These are phyloP conservation scores for Cardamine resedifolia DNA, from an alignment of 345 rosid genomes.

Conservation along the genomic window DNA sequence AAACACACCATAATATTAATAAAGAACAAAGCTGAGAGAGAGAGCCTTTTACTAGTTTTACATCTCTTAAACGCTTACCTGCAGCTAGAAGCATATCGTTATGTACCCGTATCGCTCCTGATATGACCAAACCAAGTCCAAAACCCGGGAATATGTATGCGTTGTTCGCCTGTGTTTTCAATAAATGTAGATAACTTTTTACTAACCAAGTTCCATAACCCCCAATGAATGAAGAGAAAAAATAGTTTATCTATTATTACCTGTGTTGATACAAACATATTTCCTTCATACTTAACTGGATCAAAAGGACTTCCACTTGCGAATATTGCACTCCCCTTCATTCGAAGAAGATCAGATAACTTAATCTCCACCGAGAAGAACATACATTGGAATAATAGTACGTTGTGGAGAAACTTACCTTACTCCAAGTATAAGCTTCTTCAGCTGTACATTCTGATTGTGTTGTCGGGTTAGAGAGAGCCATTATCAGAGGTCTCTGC, in stretches of 20 bases:
- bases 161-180: conserved; percentile 68
- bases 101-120: conserved; percentile 82
- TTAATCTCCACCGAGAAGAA: no score
- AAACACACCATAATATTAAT: not conserved
- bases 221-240: not conserved
- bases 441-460: conserved; percentile 98
- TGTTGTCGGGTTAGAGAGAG: conserved; percentile 98
- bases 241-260: conserved; percentile 33
- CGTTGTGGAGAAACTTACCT: conserved; percentile 43
- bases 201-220: not conserved
- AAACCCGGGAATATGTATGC: conserved; percentile 94
- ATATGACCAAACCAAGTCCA: conserved; percentile 84
- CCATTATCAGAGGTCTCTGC: conserved; percentile 92
- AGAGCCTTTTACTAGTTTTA: not conserved
- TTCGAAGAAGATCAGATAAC: conserved; percentile 1
- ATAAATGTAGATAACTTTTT: conserved; percentile 1
- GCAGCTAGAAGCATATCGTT: conserved; percentile 90
- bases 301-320: conserved; percentile 99
- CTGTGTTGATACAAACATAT: conserved; percentile 86
- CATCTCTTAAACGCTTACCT: conserved; percentile 46
- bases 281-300: conserved; percentile 72
- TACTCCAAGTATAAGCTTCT: conserved; percentile 93
- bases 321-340: conserved; percentile 89
- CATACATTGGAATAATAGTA: not conserved
- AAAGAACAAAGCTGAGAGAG: not conserved